These are phyloP conservation scores for Epichloe typhina DNA, from an alignment of 2,329 filamentous ascomycete genomes.

Conservation along the genomic window DNA sequence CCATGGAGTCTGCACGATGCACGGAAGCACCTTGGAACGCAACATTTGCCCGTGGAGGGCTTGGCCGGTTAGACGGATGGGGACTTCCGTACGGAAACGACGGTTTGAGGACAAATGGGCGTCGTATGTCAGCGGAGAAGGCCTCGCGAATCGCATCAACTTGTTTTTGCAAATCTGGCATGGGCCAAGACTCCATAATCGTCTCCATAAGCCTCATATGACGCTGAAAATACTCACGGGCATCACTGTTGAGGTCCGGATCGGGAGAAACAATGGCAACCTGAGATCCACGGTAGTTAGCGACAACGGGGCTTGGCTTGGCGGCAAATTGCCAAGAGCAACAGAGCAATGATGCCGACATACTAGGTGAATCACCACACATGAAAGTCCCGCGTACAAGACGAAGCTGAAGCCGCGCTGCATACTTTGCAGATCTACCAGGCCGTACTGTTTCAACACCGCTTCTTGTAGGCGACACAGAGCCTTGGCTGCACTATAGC, in stretches of 20 bases:
- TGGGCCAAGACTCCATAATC: slow-evolving; percentile 70
- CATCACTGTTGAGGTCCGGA: slow-evolving; percentile 71
- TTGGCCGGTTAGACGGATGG: slow-evolving; percentile 47
- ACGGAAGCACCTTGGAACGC: slow-evolving; percentile 33
- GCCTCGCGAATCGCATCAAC: slow-evolving; percentile 81
- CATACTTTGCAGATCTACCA: slow-evolving; percentile 80
- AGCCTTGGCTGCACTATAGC: slow-evolving; percentile 71
- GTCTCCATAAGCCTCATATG: slow-evolving; percentile 90
- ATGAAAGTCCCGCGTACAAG: slow-evolving; percentile 83
- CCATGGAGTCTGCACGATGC: slow-evolving; percentile 35
- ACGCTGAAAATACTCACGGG: slow-evolving; percentile 76
- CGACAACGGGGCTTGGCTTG: not conserved
- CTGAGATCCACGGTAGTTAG: slow-evolving; percentile 29
- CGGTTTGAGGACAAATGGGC: slow-evolving; percentile 79
- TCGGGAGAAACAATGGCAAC: slow-evolving; percentile 89
- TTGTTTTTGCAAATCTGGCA: slow-evolving; percentile 81
- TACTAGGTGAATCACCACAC: slow-evolving; percentile 87
- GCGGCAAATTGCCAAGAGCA: slow-evolving; percentile 4
- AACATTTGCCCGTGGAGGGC: slow-evolving; percentile 42
- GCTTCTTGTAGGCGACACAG: slow-evolving; percentile 81
- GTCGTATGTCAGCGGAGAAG: slow-evolving; percentile 74
- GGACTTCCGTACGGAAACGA: slow-evolving; percentile 81
- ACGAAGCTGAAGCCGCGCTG: slow-evolving; percentile 88
- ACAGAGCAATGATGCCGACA: slow-evolving; percentile 23
- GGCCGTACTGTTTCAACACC: slow-evolving; percentile 60